Evolutionary conservation across 2,329 filamentous ascomycete species (phyloP), one percentile per base, ranked within the genome.

Genomic region (Colletotrichum sansevieriae): DNA sequence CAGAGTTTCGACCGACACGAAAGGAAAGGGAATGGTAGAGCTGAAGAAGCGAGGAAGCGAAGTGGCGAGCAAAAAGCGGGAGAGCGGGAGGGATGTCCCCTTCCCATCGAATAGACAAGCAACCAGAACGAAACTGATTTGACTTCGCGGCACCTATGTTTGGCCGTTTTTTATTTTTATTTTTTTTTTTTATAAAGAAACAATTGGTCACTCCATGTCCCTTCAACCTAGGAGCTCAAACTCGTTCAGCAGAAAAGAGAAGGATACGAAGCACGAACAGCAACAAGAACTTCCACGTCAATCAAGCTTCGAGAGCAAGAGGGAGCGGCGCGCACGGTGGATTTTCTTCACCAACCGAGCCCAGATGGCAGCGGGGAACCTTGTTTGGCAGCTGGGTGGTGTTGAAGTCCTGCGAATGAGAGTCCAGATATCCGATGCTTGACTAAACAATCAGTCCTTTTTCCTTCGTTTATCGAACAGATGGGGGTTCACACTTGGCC

Each of bases 281-380:
- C n/a, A 41, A 22, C 47, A 22, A 54, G 35, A 51, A 35, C 13
- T 29, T 29, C 29, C 20, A 46, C 55, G 22, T 29, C 25, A 43
- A 44, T 37, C 37, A 60, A 49, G 57, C 44, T 60, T 18, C 15
- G 15, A 22, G 29, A 25, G 44, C 15, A 47, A 37, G 37, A 46
- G 33, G n/a, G 12, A 46, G 22, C 13, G 5, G 37, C 33, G 37
- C 33, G 55, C 20, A 47, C 43, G 37, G 43, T 29, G 29, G 29
- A 29, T n/a, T 46, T 22, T 15, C 25, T 52, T 12, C 20, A 20
- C 18, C 15, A 20, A 15, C 22, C 13, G 29, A 29, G 29, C 29
- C 29, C 29, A 29, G 29, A 37, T 64, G 52, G 12, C 59, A 57
- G 63, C 41, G 57, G 43, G 37, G 8, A 56, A 52, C 52, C 44